Base-by-base conservation (phyloP, 169 alveolate species). In the Eimeria brunetti region DNA sequence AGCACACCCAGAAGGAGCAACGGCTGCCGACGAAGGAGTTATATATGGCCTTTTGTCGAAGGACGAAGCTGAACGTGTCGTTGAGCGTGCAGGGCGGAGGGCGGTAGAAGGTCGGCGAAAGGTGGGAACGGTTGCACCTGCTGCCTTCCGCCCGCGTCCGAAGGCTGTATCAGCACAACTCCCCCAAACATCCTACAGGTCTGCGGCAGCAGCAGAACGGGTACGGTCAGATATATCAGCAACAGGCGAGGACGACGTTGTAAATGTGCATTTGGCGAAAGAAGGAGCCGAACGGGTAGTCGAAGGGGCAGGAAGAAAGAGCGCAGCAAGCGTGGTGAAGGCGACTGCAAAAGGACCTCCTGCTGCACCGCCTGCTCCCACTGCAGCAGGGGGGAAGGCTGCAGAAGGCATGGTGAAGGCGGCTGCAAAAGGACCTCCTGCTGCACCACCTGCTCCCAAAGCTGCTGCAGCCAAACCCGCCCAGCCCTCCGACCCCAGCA, bases 51-150 rank as follows among this genome's bases (percentile, higher is more conserved):
- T 71, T 24, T 80, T 80, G 46, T 3, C 69, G 46, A 80, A 80
- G 89, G 89, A 80, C 27, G 89, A 80, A 67, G 62, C 89, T 0
- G 89, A 80, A 53, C 89, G 89, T 9, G 44, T 36, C 38, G 44
- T 36, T 30, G 44, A 22, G 46, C 53, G 90, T 33, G 75, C 30
- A n/a, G 36, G 73, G 51, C 75, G 33, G 9, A 46, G 30, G 53
- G 90, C 22, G 7, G 51, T 4, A 33, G 75, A 51, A 83, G 90
- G 90, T 14, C 8, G 1, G 46, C 8, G 4, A 4, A 41, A 4
- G 8, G 46, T 41, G 1, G 46, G 1, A 41, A 4, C 46, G 46
- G 46, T 4, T 2, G 46, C 8, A 41, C 46, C 46, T 41, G 8
- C 46, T 41, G 46, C 46, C 4, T 1, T 4, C 1, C 46, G 46